These are phyloP conservation scores for Hydrangea macrophylla DNA, from an alignment of 148 eudicot genomes.

Conservation along the genomic window DNA sequence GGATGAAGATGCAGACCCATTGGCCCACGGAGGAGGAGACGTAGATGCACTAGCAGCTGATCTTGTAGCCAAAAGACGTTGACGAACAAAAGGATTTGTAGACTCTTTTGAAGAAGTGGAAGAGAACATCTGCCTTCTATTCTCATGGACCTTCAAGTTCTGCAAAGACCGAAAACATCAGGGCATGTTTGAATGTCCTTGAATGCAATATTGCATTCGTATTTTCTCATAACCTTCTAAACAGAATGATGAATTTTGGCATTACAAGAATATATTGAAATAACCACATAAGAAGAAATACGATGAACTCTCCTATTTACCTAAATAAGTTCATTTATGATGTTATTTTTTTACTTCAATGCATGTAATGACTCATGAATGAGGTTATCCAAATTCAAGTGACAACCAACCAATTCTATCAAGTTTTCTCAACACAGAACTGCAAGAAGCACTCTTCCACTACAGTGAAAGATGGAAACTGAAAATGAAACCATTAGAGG, in stretches of 20 bases:
- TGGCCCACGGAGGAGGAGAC: conserved; percentile 72
- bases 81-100: conserved; percentile 69
- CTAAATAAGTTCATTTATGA: too few relatives aligned
- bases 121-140: conserved; percentile 65
- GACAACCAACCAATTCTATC: too few relatives aligned
- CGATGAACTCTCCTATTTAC: too few relatives aligned
- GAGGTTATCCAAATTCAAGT: too few relatives aligned
- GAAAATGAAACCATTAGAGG: not conserved
- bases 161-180: conserved; percentile 22
- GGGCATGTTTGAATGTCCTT: too few relatives aligned
- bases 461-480: not conserved
- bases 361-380: too few relatives aligned
- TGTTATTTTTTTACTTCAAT: too few relatives aligned
- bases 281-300: too few relatives aligned
- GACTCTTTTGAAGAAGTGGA: conserved; percentile 52
- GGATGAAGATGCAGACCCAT: conserved; percentile 53
- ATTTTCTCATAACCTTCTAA: too few relatives aligned
- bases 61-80: conserved; percentile 62
- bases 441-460: not conserved
- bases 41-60: conserved; percentile 43
- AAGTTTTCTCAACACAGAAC: too few relatives aligned
- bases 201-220: too few relatives aligned
- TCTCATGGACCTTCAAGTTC: conserved; percentile 74
- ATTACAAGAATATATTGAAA: not conserved
- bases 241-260: too few relatives aligned